phyloP scores from a whole-genome alignment of 495 filamentous ascomycete species.

The Terfezia claveryi region DNA sequence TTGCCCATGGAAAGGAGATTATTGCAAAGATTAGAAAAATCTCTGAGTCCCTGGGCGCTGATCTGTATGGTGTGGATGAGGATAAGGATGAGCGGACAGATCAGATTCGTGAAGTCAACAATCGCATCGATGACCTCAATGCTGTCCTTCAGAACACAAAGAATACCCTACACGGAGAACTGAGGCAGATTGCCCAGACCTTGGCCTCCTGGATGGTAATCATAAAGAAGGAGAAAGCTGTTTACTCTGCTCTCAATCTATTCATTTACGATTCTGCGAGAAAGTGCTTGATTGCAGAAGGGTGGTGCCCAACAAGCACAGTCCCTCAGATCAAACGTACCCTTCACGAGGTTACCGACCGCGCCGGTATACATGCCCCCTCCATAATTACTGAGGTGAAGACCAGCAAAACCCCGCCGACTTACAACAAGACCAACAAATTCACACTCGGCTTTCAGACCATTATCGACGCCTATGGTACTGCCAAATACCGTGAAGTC shows the following conservation, averaged over 20 bases:
- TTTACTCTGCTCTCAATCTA: constrained; percentile 88
- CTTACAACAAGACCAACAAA: constrained; percentile 88
- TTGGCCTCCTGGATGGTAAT: constrained; percentile 91
- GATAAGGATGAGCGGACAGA: constrained; percentile 82
- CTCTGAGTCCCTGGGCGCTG: constrained; percentile 84
- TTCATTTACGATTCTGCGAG: constrained; percentile 91
- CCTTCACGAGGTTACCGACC: constrained; percentile 86
- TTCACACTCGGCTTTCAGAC: constrained; percentile 97
- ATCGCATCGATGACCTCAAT: constrained; percentile 64
- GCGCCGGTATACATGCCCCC: constrained; percentile 78
- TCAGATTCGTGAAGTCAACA: constrained; percentile 93
- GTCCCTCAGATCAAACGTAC: constrained; percentile 85
- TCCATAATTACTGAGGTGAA: constrained; percentile 94
- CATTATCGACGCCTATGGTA: constrained; percentile 95
- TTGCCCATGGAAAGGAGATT: constrained; percentile 94
- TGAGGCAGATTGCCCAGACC: constrained; percentile 73
- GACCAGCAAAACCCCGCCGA: constrained; percentile 90
- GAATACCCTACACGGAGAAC: constrained; percentile 75
- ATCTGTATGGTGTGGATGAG: constrained; percentile 90
- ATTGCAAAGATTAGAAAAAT: constrained; percentile 97
- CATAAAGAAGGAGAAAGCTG: constrained; percentile 92
- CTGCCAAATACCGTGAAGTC: constrained; percentile 87
- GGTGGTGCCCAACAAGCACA: constrained; percentile 85
- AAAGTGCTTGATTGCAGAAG: constrained; percentile 92
- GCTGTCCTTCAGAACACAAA: constrained; percentile 93